phyloP scores from a whole-genome alignment of 306 rosid species.

The Ceratonia siliqua region DNA sequence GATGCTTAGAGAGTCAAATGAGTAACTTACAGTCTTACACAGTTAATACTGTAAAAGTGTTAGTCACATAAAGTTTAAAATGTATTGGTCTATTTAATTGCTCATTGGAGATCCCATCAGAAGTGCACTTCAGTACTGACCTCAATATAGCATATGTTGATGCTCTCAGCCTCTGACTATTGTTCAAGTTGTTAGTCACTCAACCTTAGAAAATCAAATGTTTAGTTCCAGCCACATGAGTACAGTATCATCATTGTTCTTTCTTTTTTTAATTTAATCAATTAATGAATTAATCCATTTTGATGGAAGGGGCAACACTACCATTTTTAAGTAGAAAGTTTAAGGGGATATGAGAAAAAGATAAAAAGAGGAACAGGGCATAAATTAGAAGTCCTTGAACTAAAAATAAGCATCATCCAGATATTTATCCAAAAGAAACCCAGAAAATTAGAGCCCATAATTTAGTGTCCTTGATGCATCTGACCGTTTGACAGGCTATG shows the following conservation, averaged over 20 bases:
- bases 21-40: neutral
- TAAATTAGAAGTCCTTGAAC: neutral
- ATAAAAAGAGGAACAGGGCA: neutral
- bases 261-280: neutral
- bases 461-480: neutral
- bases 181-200: neutral
- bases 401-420: neutral
- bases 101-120: neutral
- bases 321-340: conserved; percentile 6
- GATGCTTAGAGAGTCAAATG: conserved; percentile 10
- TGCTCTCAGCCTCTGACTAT: neutral
- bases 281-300: neutral
- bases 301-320: neutral
- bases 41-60: neutral
- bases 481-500: neutral
- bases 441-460: neutral
- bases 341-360: neutral
- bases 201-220: conserved; percentile 24
- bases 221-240: conserved; percentile 1
- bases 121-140: neutral
- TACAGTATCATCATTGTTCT: neutral
- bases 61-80: neutral
- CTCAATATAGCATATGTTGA: neutral
- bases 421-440: conserved; percentile 16
- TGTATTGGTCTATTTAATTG: neutral